Evolutionary conservation across 495 filamentous ascomycete genomes (phyloP).

Genomic region (Neurospora pannonica): DNA sequence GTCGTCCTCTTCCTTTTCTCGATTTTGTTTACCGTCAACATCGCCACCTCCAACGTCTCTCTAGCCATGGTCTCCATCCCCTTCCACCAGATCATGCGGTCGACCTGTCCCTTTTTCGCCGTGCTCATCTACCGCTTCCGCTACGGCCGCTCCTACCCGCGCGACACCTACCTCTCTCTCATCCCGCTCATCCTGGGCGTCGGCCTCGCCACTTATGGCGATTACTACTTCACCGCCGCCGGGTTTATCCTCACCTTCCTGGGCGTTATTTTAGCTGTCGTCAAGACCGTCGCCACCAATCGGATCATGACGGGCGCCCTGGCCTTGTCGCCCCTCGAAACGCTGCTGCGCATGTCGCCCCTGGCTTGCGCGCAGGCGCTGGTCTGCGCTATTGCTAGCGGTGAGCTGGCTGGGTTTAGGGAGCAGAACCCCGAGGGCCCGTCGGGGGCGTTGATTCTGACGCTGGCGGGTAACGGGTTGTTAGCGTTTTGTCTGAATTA

Average conservation of each 20-base stretch:
- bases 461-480: slow-evolving; percentile 37
- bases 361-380: slow-evolving; percentile 43
- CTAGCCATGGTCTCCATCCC: slow-evolving; percentile 47
- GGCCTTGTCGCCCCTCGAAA: slow-evolving; percentile 41
- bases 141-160: slow-evolving; percentile 38
- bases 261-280: slow-evolving; percentile 43
- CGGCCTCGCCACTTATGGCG: slow-evolving; percentile 45
- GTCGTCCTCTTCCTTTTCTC: slow-evolving; percentile 42
- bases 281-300: slow-evolving; percentile 51
- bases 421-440: slow-evolving; percentile 6
- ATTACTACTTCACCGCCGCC: slow-evolving; percentile 45
- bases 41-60: slow-evolving; percentile 48
- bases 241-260: slow-evolving; percentile 46
- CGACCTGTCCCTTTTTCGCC: slow-evolving; percentile 45
- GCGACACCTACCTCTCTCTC: slow-evolving; percentile 44
- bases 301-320: slow-evolving; percentile 45
- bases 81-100: slow-evolving; percentile 51
- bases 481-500: slow-evolving; percentile 47
- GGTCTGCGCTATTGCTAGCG: slow-evolving; percentile 37
- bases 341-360: slow-evolving; percentile 47
- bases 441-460: slow-evolving; percentile 11
- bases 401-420: slow-evolving; percentile 30
- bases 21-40: slow-evolving; percentile 49
- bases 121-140: slow-evolving; percentile 45
- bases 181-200: slow-evolving; percentile 49